Conservation (phyloP, 2,329 filamentous ascomycete species). For the Xylaria sp. region DNA sequence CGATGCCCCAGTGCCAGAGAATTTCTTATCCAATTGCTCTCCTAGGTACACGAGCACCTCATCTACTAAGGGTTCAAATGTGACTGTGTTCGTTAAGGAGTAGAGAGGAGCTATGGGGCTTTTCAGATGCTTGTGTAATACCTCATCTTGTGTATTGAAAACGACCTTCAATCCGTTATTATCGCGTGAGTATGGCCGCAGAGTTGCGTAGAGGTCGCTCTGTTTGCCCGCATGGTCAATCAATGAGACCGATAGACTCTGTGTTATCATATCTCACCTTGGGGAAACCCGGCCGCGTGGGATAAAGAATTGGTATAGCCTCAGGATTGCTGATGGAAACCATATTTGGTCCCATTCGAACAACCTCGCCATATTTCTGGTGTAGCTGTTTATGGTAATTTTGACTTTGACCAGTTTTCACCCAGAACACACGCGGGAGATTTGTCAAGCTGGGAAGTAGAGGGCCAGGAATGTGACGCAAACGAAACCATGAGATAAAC, state of each 20-base stretch:
- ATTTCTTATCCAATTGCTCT: slow-evolving; percentile 37
- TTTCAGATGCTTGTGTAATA: slow-evolving; percentile 45
- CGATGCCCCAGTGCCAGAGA: background rate
- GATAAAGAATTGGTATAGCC: slow-evolving; percentile 38
- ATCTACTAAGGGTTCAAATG: slow-evolving; percentile 42
- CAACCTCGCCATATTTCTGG: slow-evolving; percentile 37
- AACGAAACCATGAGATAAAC: slow-evolving; percentile 30
- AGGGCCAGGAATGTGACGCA: slow-evolving; percentile 42
- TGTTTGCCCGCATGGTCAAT: slow-evolving; percentile 7
- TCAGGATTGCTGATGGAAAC: slow-evolving; percentile 37
- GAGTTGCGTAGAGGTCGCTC: slow-evolving; percentile 46
- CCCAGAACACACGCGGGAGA: slow-evolving; percentile 37
- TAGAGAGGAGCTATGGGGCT: slow-evolving; percentile 44
- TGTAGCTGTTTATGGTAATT: slow-evolving; percentile 34
- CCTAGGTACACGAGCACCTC: slow-evolving; percentile 36
- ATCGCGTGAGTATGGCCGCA: slow-evolving; percentile 41
- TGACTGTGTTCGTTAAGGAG: slow-evolving; percentile 38
- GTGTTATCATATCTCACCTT: slow-evolving; percentile 34
- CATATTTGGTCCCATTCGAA: slow-evolving; percentile 39
- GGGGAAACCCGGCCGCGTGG: slow-evolving; percentile 38
- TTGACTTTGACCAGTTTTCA: slow-evolving; percentile 37
- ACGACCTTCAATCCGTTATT: slow-evolving; percentile 40
- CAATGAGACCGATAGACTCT: background rate
- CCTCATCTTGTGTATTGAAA: slow-evolving; percentile 49
- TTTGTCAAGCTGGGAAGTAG: slow-evolving; percentile 37